These are phyloP conservation scores for Psophocarpus tetragonolobus DNA, from an alignment of 306 rosid genomes.

Conservation along the genomic window DNA sequence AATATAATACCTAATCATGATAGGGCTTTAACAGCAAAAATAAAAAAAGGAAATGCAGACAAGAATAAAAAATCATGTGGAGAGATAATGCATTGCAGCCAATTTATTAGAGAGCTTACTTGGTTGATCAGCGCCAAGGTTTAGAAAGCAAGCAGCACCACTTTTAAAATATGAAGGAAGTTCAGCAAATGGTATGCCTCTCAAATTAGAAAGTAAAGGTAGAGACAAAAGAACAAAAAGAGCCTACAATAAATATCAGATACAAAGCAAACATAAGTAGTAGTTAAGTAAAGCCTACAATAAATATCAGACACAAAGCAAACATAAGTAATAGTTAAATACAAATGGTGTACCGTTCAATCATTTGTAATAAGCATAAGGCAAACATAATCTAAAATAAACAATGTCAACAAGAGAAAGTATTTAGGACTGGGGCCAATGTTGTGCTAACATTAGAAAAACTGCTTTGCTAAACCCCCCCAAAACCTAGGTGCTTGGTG, in stretches of 20 bases:
- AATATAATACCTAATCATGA: not conserved
- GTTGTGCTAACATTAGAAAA: not conserved
- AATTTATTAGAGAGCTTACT: conserved; percentile 43
- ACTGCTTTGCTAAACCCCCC: too few relatives aligned
- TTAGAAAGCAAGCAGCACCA: conserved; percentile 80
- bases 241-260: conserved; percentile 54
- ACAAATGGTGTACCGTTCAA: not conserved
- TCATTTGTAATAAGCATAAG: conserved; percentile 17
- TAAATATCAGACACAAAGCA: conserved; percentile 24
- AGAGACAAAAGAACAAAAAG: conserved; percentile 73
- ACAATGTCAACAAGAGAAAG: conserved; percentile 12
- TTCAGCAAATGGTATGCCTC: conserved; percentile 69
- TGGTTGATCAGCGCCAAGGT: conserved; percentile 59
- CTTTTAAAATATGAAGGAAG: conserved; percentile 80
- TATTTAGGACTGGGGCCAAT: not conserved
- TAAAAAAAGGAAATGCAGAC: conserved; percentile 15
- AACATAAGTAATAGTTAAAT: too few relatives aligned
- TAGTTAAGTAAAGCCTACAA: too few relatives aligned
- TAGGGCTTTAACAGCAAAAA: conserved; percentile 31
- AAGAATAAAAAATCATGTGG: conserved; percentile 19
- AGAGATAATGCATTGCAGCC: conserved; percentile 16
- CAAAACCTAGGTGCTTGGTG: not conserved
- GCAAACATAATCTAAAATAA: conserved; percentile 14
- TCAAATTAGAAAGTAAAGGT: conserved; percentile 72
- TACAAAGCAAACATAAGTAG: too few relatives aligned